phyloP scores from a whole-genome alignment of 805 yeast genomes.

The Debaryomyces prosopidis region DNA sequence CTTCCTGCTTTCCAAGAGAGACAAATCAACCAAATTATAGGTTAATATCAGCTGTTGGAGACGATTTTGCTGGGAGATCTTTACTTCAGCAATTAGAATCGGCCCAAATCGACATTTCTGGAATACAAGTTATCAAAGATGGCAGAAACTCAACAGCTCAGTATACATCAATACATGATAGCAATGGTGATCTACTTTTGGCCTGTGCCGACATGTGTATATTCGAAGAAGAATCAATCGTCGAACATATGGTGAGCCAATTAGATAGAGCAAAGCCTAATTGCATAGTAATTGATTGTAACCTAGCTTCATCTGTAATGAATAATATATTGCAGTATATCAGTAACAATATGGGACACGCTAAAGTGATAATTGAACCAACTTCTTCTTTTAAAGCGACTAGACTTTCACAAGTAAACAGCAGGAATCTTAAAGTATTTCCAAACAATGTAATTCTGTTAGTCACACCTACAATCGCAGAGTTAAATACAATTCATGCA shows the following conservation, averaged over 20 bases:
- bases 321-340: slow-evolving; percentile 32
- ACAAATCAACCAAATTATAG: slow-evolving; percentile 21
- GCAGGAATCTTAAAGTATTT: slow-evolving; percentile 33
- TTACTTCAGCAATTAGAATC: slow-evolving; percentile 30
- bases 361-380: slow-evolving; percentile 65
- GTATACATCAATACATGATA: slow-evolving; percentile 68
- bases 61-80: slow-evolving; percentile 53
- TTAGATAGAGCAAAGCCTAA: slow-evolving; percentile 46
- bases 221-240: slow-evolving; percentile 47
- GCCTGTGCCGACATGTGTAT: slow-evolving; percentile 89
- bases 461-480: slow-evolving; percentile 70
- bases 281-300: slow-evolving; percentile 65
- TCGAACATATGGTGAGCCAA: slow-evolving; percentile 41
- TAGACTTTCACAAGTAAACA: slow-evolving; percentile 40
- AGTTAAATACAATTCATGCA: slow-evolving; percentile 55
- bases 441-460: slow-evolving; percentile 50
- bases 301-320: slow-evolving; percentile 50
- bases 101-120: slow-evolving; percentile 34
- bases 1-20: not conserved
- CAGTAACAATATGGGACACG: slow-evolving; percentile 9
- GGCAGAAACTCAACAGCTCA: slow-evolving; percentile 54
- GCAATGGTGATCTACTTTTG: slow-evolving; percentile 60
- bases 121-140: slow-evolving; percentile 30
- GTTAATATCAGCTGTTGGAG: slow-evolving; percentile 61
- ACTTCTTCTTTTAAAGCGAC: slow-evolving; percentile 69